phyloP scores from a whole-genome alignment of 2,329 filamentous ascomycete species.

The Arachnopeziza araneosa region DNA sequence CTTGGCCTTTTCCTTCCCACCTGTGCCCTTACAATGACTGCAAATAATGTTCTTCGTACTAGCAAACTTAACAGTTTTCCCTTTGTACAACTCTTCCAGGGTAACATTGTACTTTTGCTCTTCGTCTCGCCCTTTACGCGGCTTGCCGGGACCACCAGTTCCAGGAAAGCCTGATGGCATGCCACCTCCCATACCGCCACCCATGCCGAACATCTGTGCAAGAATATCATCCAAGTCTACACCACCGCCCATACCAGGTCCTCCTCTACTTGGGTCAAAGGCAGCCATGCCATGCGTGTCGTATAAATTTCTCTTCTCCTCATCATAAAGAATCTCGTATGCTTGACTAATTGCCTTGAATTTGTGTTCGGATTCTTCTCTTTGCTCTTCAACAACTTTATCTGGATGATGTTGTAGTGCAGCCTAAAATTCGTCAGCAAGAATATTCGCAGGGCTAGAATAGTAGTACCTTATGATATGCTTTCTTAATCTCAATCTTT shows the following conservation, averaged over 20 bases:
- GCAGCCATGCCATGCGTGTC: slow-evolving; percentile 94
- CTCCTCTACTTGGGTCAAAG: slow-evolving; percentile 71
- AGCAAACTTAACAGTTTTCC: slow-evolving; percentile 95
- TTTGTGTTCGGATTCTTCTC: slow-evolving; percentile 77
- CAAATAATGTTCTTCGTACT: slow-evolving; percentile 94
- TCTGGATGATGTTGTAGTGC: slow-evolving; percentile 88
- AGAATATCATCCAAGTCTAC: slow-evolving; percentile 90
- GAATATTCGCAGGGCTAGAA: slow-evolving; percentile 7
- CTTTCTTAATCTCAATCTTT: slow-evolving; percentile 85
- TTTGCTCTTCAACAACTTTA: slow-evolving; percentile 83
- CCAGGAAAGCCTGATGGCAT: slow-evolving; percentile 30
- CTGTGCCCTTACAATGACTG: slow-evolving; percentile 77
- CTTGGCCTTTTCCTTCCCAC: slow-evolving; percentile 89
- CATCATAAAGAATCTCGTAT: slow-evolving; percentile 96
- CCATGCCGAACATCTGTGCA: slow-evolving; percentile 84
- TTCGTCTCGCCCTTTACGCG: slow-evolving; percentile 72
- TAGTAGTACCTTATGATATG: slow-evolving; percentile 76
- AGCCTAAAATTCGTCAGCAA: slow-evolving; percentile 48
- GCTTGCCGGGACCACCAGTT: slow-evolving; percentile 47
- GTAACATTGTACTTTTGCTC: slow-evolving; percentile 88
- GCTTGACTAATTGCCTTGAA: slow-evolving; percentile 93
- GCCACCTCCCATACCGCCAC: slow-evolving; percentile 40
- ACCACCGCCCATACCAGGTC: slow-evolving; percentile 54
- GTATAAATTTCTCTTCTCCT: slow-evolving; percentile 87
- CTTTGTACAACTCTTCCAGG: slow-evolving; percentile 94